Evolutionary conservation across 208 protist genomes (phyloP), one percentile per base, ranked within the genome.

Genomic region (Herpetomonas tarakana): DNA sequence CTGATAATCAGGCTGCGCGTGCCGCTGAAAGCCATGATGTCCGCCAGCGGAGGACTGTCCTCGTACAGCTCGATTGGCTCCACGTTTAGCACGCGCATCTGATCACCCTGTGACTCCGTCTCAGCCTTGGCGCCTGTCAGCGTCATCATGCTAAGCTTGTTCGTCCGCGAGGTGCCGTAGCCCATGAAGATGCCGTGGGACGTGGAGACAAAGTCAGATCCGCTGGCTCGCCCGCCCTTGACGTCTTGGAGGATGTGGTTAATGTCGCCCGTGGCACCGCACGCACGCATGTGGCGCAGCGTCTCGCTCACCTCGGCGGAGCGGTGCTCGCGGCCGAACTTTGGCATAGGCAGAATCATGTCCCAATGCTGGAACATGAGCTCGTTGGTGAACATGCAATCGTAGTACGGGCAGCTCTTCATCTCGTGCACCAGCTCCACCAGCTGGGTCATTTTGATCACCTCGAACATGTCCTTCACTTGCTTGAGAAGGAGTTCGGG

Each of bases 271-370:
- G 76, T 76, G 1, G 83, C 74, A 51, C 88, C 88, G 62, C 79
- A 86, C 11, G 71, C 81, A n/a, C 88, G 77, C 56, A 95, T 80
- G 73, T 95, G 88, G n/a, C 88, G 77, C 27, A 95, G 74, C 21
- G 88, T 95, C 59, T 95, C 88, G 62, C 81, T 91, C 16, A 91
- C 72, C 60, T 95, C 88, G 0, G 78, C 68, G 12, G 76, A 79
- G 25, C 86, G 80, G 52, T 91, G 74, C 71, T 95, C 88, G 12
- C 81, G 72, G 4, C 88, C 83, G 52, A 82, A 80, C 65, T 91
- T 91, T 9, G 88, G 88, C 88, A 95, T 95, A 2, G 85, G 85
- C 26, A 95, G 35, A 29, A 95, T 78, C 65, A 95, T 53, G 47
- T 88, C 77, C 65, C 81, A 78, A 55, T 92, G 78, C 66, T 91